Conservation (phyloP, 257 asterid species). For the Salvia splendens region DNA sequence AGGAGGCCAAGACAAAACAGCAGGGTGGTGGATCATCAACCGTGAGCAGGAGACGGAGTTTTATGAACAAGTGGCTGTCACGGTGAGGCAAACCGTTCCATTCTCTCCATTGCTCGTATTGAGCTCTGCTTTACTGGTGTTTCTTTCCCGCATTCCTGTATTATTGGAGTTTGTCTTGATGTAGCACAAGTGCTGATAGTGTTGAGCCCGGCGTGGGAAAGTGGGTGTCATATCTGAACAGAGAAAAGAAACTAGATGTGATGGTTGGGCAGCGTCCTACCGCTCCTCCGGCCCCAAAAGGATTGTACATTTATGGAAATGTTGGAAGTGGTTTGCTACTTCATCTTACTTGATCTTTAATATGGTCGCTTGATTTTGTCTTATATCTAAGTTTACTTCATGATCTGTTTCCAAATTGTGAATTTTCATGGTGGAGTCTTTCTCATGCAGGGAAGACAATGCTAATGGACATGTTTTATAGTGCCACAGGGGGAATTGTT, state of each 20-base stretch:
- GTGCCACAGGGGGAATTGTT: conserved; percentile 86
- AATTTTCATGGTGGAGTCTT: conserved; percentile 23
- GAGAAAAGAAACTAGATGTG: conserved; percentile 81
- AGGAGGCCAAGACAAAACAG: conserved; percentile 76
- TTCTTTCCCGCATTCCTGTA: conserved; percentile 22
- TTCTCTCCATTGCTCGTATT: conserved; percentile 9
- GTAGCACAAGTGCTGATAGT: conserved; percentile 47
- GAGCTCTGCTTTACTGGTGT: not conserved
- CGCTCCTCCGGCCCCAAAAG: conserved; percentile 95
- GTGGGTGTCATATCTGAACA: conserved; percentile 97
- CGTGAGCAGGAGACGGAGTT: conserved; percentile 50
- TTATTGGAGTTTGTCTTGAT: conserved; percentile 32
- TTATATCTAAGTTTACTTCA: conserved; percentile 1
- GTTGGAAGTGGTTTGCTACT: conserved; percentile 94
- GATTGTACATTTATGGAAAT: conserved; percentile 86
- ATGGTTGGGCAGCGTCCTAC: conserved; percentile 74
- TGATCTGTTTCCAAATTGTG: conserved; percentile 10
- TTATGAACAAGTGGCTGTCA: conserved; percentile 71
- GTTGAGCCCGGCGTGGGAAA: conserved; percentile 92
- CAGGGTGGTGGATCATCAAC: conserved; percentile 52
- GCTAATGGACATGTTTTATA: conserved; percentile 96
- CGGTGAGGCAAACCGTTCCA: conserved; percentile 46
- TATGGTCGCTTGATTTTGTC: not conserved
- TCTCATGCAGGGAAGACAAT: conserved; percentile 82
- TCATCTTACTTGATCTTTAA: conserved; percentile 32